These are phyloP conservation scores for Vigna angularis DNA, from an alignment of 306 rosid species.

Conservation along the genomic window DNA sequence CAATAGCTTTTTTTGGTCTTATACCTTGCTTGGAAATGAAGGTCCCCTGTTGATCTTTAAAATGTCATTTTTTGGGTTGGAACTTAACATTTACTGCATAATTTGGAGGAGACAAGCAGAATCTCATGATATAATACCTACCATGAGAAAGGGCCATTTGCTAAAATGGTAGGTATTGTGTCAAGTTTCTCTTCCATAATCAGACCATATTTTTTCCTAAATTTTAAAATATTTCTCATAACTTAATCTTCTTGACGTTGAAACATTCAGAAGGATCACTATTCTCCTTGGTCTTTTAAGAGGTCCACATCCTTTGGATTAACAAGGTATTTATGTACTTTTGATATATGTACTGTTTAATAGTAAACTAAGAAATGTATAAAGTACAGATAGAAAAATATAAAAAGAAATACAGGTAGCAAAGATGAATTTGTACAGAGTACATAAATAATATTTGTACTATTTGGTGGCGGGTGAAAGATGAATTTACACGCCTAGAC, in stretches of 20 bases:
- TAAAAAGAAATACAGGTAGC: neutral
- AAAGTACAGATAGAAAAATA: neutral
- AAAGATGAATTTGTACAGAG: neutral
- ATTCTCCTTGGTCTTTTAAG: too few species aligned
- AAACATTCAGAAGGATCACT: too few species aligned
- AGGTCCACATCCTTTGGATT: too few species aligned
- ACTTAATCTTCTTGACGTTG: too few species aligned
- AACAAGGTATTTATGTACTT: too few species aligned
- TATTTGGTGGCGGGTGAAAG: neutral
- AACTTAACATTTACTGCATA: neutral
- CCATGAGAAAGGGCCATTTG: constrained; percentile 1
- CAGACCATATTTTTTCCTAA: neutral
- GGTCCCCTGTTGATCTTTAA: neutral
- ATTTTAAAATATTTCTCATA: too few species aligned
- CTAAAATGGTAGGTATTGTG: neutral
- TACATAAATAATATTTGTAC: neutral
- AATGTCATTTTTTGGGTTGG: neutral
- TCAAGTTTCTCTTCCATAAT: constrained; percentile 24
- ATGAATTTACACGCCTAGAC: neutral
- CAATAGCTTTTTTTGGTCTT: neutral
- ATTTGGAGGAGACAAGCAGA: constrained; percentile 21
- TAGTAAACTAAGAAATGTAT: neutral
- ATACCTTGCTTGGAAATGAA: constrained; percentile 19
- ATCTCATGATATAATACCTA: constrained; percentile 18
- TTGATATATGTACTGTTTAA: too few species aligned